Base-by-base conservation (phyloP, 495 filamentous ascomycete species). In the Penicillium ucsense region DNA sequence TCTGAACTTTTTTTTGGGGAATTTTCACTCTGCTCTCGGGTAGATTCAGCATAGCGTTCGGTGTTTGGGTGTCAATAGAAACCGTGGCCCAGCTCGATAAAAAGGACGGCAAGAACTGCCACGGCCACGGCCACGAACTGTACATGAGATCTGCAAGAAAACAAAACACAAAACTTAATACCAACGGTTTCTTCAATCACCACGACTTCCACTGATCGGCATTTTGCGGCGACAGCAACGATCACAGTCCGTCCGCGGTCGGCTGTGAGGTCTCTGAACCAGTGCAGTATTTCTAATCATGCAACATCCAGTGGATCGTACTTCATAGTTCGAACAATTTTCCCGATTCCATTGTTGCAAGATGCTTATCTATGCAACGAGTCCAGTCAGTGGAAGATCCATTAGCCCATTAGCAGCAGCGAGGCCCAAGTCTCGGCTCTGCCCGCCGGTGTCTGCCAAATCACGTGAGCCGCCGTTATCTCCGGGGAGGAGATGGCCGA, bases 21-120 rank as follows among this genome's bases (percentile, higher is more conserved):
- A 49, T 50, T 50, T 31, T 48, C 54, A 52, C 50, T 53, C 50
- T 43, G 41, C 44, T 44, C 53, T 49, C 49, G 52, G 49, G 41
- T 63, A 52, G 46, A 41, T 55, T 58, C 61, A 65, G 68, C 67
- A 72, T 73, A 72, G 68, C 68, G 68, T 56, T 53, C 41, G 54
- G 55, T 54, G 55, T 58, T 58, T 58, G 51, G 51, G 52, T 46
- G 43, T 55, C 39, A 20, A 20, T 49, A 41, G 51, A 55, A 52
- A 55, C 52, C 55, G 52, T 42, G 48, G 52, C 52, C 55, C 49
- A 49, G 39, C 4, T 20, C 20, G 37, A 28, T 38, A 38, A 35
- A 50, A 51, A 48, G 46, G 38, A 31, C 31, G 36, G 39, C 36
- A 35, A 45, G 38, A 44, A 42, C 43, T 42, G 31, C 45, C 48